Evolutionary conservation across 148 eudicot species (phyloP).

Genomic region (Heliosperma pusillum): DNA sequence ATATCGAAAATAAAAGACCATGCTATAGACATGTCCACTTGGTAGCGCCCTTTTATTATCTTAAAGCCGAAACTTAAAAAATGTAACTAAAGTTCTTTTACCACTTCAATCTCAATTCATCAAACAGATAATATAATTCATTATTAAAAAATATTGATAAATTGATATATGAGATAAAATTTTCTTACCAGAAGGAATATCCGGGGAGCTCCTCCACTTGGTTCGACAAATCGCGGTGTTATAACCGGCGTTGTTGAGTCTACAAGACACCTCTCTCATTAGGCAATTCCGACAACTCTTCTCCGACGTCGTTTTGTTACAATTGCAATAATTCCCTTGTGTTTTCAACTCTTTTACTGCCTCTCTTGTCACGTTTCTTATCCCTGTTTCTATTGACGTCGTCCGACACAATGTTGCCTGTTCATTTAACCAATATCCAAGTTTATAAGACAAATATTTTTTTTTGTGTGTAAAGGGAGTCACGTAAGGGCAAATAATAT

Average conservation of each 20-base stretch:
- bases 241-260: slow-evolving; percentile 54
- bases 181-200: slow-evolving; percentile 74
- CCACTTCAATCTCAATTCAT: no score
- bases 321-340: slow-evolving; percentile 41
- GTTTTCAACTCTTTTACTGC: slow-evolving; percentile 46
- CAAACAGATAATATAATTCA: no score
- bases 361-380: slow-evolving; percentile 55
- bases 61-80: no score
- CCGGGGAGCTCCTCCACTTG: slow-evolving; percentile 77
- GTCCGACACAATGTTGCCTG: slow-evolving; percentile 66
- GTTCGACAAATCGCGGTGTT: slow-evolving; percentile 74
- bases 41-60: no score
- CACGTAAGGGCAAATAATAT: no score
- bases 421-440: neutral
- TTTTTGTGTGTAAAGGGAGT: no score
- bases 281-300: slow-evolving; percentile 59
- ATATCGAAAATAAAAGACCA: no score
- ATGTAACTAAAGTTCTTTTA: no score
- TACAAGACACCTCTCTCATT: slow-evolving; percentile 45
- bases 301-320: slow-evolving; percentile 30
- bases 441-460: no score
- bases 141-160: neutral
- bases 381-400: slow-evolving; percentile 47
- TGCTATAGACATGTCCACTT: no score
- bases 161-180: neutral